Percentiles rank a stretch among this genome's conserved stretches.
These are phyloP conservation scores for Thermomyces lanuginosus DNA, from an alignment of 2,329 filamentous ascomycete species.

Conservation along the genomic window DNA sequence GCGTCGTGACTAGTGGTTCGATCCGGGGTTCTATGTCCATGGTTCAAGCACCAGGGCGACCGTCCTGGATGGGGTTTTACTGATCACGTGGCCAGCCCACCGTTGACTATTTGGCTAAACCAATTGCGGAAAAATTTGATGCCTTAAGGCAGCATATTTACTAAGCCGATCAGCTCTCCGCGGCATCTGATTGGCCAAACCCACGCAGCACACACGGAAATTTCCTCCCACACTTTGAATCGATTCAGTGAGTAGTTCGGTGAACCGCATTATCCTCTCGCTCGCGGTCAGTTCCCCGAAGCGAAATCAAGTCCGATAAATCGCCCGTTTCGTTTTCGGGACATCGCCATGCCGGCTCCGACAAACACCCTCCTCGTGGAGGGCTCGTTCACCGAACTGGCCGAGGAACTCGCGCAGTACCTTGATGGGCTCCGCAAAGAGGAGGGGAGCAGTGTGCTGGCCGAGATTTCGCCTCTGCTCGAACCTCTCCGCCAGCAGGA, in stretches of 20 bases:
- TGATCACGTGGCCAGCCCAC: too few relatives aligned
- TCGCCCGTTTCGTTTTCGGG: background rate
- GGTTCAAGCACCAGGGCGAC: too few relatives aligned
- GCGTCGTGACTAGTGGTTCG: too few relatives aligned
- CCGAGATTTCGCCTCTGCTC: slow-evolving; percentile 55
- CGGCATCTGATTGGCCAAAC: slow-evolving; percentile 17
- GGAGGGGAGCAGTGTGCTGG: slow-evolving; percentile 35
- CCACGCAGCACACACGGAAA: slow-evolving; percentile 26
- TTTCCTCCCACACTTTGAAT: slow-evolving; percentile 22
- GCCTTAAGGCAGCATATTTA: too few relatives aligned
- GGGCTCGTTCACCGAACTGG: slow-evolving; percentile 82
- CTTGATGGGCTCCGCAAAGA: slow-evolving; percentile 66
- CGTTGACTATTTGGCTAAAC: too few relatives aligned
- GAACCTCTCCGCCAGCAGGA: slow-evolving; percentile 37
- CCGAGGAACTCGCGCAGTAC: slow-evolving; percentile 87
- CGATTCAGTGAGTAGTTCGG: slow-evolving; percentile 10
- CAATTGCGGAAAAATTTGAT: too few relatives aligned
- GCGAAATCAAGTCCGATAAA: too few relatives aligned
- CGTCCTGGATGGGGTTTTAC: too few relatives aligned
- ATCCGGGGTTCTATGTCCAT: too few relatives aligned
- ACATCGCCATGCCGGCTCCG: slow-evolving; percentile 38
- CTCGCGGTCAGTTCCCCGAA: too few relatives aligned
- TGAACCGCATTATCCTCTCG: too few relatives aligned
- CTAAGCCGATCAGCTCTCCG: slow-evolving; percentile 1
- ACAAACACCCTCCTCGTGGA: slow-evolving; percentile 59